Evolutionary conservation across 2,329 filamentous ascomycete species (phyloP), one percentile per base, ranked within the genome.

Genomic region (Tolypocladium capitatum): DNA sequence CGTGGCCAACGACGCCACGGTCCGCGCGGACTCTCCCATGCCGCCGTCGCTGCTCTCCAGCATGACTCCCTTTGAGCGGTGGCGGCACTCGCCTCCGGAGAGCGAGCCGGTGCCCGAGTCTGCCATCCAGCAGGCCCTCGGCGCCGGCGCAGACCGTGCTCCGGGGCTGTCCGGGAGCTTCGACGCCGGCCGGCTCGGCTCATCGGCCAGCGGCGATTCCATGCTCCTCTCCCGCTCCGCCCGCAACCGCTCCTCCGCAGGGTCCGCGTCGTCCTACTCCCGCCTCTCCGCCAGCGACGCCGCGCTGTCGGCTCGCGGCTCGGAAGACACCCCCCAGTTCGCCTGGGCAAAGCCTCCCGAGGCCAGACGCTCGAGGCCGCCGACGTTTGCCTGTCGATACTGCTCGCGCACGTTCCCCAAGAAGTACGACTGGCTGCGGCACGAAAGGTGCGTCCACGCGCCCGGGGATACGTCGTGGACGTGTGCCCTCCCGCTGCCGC

Each of bases 401-500:
- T 70, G 68, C 47, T 51, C 53, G 5, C 63, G 66, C 27, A 57
- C 51, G 36, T 70, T 69, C 46, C 62, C 61, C 46, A 69, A 66
- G 46, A 65, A 63, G 38, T 67, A 67, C 46, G 68, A 70, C 46
- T 68, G 65, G 64, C 57, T 63, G 13, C 63, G 74, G 1, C 74
- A 77, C 51, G 74, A 76, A 49, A 66, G 73, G 36, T 71, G 71
- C 1, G 60, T 76, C 4, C 72, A 76, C 51, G 56, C 74, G 2
- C 61, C 71, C 5, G 61, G 62, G 0, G 61, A 65, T 5, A 60
- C 64, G 34, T 62, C 60, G 0, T 77, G 70, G 71, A 68, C 78
- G 5, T 81, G 78, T 52, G 68, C 69, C 0, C 66, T 63, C 1
- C 65, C 65, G 4, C 49, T 64, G 4, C 53, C 58, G 1, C 48